These are phyloP conservation scores for Pseudozyma sp. DNA, from an alignment of 1,284 basidiomycete species.

Conservation along the genomic window DNA sequence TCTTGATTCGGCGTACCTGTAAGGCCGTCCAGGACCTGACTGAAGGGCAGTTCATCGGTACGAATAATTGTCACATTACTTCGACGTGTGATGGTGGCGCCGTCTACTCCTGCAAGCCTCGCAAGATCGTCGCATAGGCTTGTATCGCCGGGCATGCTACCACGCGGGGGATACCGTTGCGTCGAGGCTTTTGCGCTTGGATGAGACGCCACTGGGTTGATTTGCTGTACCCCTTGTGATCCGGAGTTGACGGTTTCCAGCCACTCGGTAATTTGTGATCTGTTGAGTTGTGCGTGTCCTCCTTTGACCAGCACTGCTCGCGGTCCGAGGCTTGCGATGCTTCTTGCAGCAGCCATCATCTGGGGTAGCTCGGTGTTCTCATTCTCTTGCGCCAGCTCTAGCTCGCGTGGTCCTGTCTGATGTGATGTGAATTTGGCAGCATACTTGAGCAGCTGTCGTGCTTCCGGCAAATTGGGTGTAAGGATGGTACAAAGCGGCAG, in stretches of 20 bases:
- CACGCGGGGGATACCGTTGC: constrained; percentile 28
- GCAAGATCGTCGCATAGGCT: constrained; percentile 12
- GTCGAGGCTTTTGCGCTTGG: background rate
- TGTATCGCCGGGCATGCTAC: background rate
- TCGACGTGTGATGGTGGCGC: constrained; percentile 21
- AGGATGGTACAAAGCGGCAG: constrained; percentile 81
- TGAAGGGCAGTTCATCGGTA: constrained; percentile 41
- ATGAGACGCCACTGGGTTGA: background rate
- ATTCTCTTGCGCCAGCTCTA: constrained; percentile 26
- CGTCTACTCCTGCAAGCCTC: constrained; percentile 34
- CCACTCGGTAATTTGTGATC: constrained; percentile 21
- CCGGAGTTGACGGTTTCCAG: constrained; percentile 7
- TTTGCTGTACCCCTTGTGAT: background rate
- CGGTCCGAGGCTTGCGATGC: constrained; percentile 73
- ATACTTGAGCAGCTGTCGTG: constrained; percentile 75
- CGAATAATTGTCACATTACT: constrained; percentile 38
- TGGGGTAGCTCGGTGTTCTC: constrained; percentile 25
- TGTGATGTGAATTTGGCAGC: constrained; percentile 38
- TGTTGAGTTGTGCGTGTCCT: constrained; percentile 76
- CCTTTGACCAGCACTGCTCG: constrained; percentile 85
- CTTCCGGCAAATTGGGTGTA: constrained; percentile 88
- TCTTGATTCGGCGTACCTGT: background rate
- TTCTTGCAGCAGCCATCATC: constrained; percentile 72
- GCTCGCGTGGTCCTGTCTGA: constrained; percentile 20
- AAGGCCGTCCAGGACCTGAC: constrained; percentile 21